phyloP scores from a whole-genome alignment of 495 filamentous ascomycete genomes.

The Extremus antarcticus region DNA sequence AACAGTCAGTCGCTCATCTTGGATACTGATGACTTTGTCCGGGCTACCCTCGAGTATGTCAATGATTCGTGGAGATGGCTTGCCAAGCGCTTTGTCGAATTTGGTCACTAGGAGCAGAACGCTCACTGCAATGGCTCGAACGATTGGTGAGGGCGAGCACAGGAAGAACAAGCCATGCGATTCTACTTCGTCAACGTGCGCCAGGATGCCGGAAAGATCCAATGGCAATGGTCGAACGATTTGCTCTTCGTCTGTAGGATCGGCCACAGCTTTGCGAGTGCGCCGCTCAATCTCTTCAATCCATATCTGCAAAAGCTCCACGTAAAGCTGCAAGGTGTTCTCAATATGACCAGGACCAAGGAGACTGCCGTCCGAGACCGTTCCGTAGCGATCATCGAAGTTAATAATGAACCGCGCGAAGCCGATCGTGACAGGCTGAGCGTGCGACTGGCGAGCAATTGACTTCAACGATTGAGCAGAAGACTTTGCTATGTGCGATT shows the following conservation, averaged over 20 bases:
- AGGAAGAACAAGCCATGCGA: slow-evolving; percentile 97
- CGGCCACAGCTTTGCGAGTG: slow-evolving; percentile 57
- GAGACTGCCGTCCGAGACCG: slow-evolving; percentile 97
- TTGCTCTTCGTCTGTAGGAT: slow-evolving; percentile 47
- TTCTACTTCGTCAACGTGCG: slow-evolving; percentile 92
- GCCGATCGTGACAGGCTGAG: slow-evolving; percentile 91
- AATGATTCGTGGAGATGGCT: slow-evolving; percentile 70
- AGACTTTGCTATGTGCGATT: slow-evolving; percentile 81
- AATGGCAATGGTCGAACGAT: slow-evolving; percentile 59
- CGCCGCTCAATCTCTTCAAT: slow-evolving; percentile 90
- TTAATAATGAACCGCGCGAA: slow-evolving; percentile 97
- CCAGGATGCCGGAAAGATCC: slow-evolving; percentile 75
- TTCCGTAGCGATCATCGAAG: slow-evolving; percentile 92
- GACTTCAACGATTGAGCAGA: slow-evolving; percentile 89
- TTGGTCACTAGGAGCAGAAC: slow-evolving; percentile 87
- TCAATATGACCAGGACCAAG: slow-evolving; percentile 91
- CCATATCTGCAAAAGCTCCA: slow-evolving; percentile 91
- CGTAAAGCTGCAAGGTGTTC: slow-evolving; percentile 80
- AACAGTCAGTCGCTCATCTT: slow-evolving; percentile 84
- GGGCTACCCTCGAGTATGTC: slow-evolving; percentile 86
- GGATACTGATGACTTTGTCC: slow-evolving; percentile 76
- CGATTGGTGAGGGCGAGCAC: slow-evolving; percentile 84
- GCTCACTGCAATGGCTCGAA: slow-evolving; percentile 81
- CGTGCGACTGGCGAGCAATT: slow-evolving; percentile 85
- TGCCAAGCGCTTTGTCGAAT: slow-evolving; percentile 74